These are phyloP conservation scores for Teratosphaeria viscida DNA, from an alignment of 2,329 filamentous ascomycete species.

Conservation along the genomic window DNA sequence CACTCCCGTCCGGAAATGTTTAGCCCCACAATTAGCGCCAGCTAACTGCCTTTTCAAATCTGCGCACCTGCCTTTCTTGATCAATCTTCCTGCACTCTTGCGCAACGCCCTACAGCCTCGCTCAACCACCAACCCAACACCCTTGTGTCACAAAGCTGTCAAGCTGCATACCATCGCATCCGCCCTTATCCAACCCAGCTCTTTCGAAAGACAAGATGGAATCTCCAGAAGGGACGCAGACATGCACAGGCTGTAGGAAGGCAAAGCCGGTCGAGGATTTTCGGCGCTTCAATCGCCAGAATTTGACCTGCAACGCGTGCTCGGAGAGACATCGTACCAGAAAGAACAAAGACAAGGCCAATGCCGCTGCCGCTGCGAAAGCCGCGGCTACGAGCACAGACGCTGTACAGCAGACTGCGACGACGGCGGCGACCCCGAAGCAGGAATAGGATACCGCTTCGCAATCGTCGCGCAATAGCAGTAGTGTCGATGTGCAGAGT, in stretches of 20 bases:
- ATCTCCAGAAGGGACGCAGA: constrained; percentile 1
- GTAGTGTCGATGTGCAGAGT: background rate
- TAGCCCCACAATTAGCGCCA: background rate
- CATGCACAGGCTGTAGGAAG: constrained; percentile 8
- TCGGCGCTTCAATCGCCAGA: constrained; percentile 4
- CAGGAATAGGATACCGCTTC: background rate
- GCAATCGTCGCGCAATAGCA: background rate
- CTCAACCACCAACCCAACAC: background rate
- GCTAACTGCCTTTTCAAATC: background rate
- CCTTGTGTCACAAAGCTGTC: background rate
- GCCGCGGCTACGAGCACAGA: background rate
- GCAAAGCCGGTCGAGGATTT: constrained; percentile 3
- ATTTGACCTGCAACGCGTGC: constrained; percentile 7
- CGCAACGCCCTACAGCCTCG: background rate
- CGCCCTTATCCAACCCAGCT: background rate
- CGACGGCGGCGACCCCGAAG: background rate
- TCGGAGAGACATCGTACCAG: constrained; percentile 5
- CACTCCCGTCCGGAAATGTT: background rate
- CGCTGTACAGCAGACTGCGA: background rate
- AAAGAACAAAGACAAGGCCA: constrained; percentile 2
- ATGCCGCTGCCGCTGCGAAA: constrained; percentile 2
- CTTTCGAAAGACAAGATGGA: background rate
- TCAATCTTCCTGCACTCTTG: background rate
- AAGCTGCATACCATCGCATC: background rate
- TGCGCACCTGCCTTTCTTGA: background rate